These are phyloP conservation scores for Kwoniella heveanensis DNA, from an alignment of 768 basidiomycete species.

Conservation along the genomic window DNA sequence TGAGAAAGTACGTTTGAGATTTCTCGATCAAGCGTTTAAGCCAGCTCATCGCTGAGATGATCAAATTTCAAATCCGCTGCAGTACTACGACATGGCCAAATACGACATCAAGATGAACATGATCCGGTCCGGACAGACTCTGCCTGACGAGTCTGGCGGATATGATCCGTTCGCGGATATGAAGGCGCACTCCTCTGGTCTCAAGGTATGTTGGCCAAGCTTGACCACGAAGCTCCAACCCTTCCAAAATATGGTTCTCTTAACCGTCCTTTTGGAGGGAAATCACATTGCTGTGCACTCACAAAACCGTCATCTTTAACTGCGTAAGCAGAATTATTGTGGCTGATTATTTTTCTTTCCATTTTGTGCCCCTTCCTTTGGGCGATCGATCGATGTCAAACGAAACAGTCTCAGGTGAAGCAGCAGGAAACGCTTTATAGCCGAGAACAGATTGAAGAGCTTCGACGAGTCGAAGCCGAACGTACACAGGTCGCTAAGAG, in stretches of 20 bases:
- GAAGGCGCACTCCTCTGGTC: constrained; percentile 69
- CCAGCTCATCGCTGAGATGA: neutral
- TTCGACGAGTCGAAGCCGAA: constrained; percentile 82
- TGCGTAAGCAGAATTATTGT: too few relatives aligned
- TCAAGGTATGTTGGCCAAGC: constrained; percentile 67
- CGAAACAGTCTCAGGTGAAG: constrained; percentile 43
- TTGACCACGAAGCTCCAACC: neutral
- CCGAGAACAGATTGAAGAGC: constrained; percentile 76
- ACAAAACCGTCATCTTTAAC: too few relatives aligned
- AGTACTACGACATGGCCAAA: constrained; percentile 82
- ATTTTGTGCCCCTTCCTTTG: too few relatives aligned
- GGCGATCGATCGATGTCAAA: neutral
- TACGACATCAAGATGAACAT: constrained; percentile 84
- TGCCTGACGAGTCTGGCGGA: constrained; percentile 65
- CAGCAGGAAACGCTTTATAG: constrained; percentile 76
- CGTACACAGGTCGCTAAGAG: constrained; percentile 67
- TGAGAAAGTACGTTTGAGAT: constrained; percentile 64
- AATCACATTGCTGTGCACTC: neutral
- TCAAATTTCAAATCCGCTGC: neutral
- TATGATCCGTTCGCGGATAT: constrained; percentile 87
- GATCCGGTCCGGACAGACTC: constrained; percentile 76
- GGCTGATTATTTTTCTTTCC: neutral
- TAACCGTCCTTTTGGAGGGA: too few relatives aligned
- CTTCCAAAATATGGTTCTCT: too few relatives aligned
- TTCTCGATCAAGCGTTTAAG: neutral